phyloP scores from a whole-genome alignment of 1,284 basidiomycete species.

The Macrocystidia cucumis region DNA sequence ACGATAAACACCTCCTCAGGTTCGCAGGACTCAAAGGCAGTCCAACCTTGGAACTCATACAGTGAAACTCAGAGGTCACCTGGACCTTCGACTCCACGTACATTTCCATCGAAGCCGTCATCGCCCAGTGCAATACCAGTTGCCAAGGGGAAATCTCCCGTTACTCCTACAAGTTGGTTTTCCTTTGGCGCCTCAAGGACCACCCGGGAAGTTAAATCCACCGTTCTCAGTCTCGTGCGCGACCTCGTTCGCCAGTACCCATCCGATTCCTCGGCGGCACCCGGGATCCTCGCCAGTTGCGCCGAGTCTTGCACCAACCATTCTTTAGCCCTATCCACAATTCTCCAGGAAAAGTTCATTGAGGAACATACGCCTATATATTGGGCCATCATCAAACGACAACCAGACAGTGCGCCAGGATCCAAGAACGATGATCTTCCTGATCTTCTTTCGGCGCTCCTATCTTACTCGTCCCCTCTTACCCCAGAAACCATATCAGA shows the following conservation, averaged over 20 bases:
- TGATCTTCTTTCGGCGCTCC: constrained; percentile 42
- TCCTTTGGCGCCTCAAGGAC: constrained; percentile 25
- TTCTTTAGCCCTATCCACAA: constrained; percentile 22
- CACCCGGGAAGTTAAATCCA: constrained; percentile 35
- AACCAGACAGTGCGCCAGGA: constrained; percentile 18
- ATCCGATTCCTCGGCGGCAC: constrained; percentile 10
- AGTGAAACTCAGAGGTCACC: constrained; percentile 1
- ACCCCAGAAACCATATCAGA: constrained; percentile 41
- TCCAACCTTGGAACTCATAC: constrained; percentile 5
- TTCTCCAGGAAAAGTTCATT: constrained; percentile 57
- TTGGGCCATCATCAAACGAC: constrained; percentile 62
- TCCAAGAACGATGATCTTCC: constrained; percentile 22
- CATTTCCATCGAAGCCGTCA: constrained; percentile 10
- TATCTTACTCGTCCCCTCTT: constrained; percentile 49
- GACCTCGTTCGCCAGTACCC: constrained; percentile 30
- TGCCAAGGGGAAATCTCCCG: constrained; percentile 20
- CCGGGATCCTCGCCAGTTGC: constrained; percentile 24
- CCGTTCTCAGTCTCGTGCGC: constrained; percentile 36
- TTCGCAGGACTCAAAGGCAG: constrained; percentile 4
- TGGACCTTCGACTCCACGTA: constrained; percentile 5
- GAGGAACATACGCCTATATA: constrained; percentile 59
- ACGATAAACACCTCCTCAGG: not conserved
- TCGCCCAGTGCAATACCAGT: constrained; percentile 10
- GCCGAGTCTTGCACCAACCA: constrained; percentile 26
- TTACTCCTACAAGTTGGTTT: constrained; percentile 18